A percentile compares a stretch with the other conserved stretches of the same genome.
Conservation (phyloP, 2,329 filamentous ascomycete genomes). For the Emydomyces testavorans region DNA sequence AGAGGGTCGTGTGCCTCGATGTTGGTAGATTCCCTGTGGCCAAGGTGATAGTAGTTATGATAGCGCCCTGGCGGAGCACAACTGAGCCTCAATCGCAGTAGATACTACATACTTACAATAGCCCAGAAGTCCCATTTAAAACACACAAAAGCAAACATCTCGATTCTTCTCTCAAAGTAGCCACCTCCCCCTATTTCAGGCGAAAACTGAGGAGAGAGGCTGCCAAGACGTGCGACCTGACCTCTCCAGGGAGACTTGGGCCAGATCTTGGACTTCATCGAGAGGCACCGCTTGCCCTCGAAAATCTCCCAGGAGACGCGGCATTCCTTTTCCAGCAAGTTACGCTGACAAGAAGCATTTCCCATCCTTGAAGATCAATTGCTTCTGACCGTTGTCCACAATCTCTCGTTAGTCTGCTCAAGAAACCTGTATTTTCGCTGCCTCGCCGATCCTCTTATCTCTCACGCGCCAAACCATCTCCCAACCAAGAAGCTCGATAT, state of each 20-base stretch:
- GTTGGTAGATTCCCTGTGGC: too few species aligned
- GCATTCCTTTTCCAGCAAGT: neutral
- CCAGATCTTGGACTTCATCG: neutral
- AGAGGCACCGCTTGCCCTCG: neutral
- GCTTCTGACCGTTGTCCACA: too few species aligned
- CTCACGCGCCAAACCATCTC: neutral
- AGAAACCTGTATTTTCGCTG: neutral
- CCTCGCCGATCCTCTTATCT: neutral
- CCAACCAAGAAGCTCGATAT: neutral
- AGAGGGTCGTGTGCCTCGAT: too few species aligned
- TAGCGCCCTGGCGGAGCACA: too few species aligned
- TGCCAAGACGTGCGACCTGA: conserved; percentile 7
- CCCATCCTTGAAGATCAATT: neutral
- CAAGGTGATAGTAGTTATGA: too few species aligned
- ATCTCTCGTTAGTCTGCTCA: neutral
- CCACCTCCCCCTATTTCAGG: neutral
- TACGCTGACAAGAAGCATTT: neutral
- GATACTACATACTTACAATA: too few species aligned
- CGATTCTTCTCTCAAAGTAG: neutral
- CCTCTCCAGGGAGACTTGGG: neutral
- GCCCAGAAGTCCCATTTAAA: neutral
- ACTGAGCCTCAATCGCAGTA: too few species aligned
- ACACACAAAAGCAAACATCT: neutral
- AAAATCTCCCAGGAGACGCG: neutral
- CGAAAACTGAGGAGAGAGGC: neutral